These are phyloP conservation scores for Ceratocystis albifundus DNA, from an alignment of 2,329 filamentous ascomycete species.

Conservation along the genomic window DNA sequence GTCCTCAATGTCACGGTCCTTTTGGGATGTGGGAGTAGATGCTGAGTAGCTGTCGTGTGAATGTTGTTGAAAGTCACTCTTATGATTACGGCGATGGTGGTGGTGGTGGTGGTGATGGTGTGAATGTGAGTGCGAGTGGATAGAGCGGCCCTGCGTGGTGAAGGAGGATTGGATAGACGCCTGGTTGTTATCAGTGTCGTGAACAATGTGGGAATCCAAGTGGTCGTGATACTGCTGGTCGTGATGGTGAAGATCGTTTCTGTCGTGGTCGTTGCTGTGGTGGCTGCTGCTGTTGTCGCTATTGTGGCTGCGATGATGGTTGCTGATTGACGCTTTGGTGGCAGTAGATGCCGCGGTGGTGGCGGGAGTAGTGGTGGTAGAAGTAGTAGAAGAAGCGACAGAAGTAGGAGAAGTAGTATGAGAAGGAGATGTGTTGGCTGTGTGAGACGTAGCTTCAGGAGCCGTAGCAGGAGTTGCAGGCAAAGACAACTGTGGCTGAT, in stretches of 20 bases:
- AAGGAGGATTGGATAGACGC: too few species aligned
- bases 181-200: too few species aligned
- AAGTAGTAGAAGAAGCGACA: not conserved
- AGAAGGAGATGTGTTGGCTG: not conserved
- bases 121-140: not conserved
- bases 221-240: not conserved
- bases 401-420: not conserved
- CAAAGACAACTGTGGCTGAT: constrained; percentile 9
- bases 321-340: not conserved
- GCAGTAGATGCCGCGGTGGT: constrained; percentile 10
- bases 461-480: not conserved
- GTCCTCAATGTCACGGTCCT: constrained; percentile 14
- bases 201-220: not conserved
- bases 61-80: not conserved
- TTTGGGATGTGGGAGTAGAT: constrained; percentile 3
- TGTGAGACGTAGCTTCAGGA: constrained; percentile 6
- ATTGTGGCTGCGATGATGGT: not conserved
- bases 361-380: constrained; percentile 9
- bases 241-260: not conserved
- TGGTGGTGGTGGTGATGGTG: not conserved
- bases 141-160: too few species aligned
- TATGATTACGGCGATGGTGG: not conserved
- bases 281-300: not conserved
- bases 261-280: not conserved
- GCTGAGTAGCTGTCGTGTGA: constrained; percentile 3